Base-by-base conservation (phyloP, 176 grass and related monocot species). In the Avena insularis region DNA sequence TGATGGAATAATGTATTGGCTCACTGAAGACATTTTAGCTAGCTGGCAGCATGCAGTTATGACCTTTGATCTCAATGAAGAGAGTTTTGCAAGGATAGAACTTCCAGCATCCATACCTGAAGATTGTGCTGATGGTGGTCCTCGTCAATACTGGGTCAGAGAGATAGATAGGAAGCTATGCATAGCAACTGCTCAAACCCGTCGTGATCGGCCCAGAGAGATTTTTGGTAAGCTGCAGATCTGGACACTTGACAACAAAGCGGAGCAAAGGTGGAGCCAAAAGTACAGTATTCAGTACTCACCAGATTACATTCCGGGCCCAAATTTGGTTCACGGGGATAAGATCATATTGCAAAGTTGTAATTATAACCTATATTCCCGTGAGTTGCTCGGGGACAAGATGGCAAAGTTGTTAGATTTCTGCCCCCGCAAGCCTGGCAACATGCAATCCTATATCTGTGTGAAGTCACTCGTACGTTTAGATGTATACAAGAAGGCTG, bases 1-100 rank as follows among this genome's bases (percentile, higher is more conserved):
- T 60, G 63, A 83, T 12, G 87, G 80, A 35, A 12, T 38, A 61
- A 71, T 79, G 87, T 83, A 83, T 83, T 88, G 87, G 80, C 13
- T 83, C 47, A 78, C 17, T 60, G 72, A 83, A 71, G 62, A 71
- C 12, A 19, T 1, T 13, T 23, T 7, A 55, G 40, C 9, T 48
- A 48, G 46, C 46, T 48, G 46, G 46, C 8, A 48, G 46, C 46
- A 48, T 48, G 46, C 46, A 23, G 51, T 83, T 83, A 19, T 88
- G 23, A 50, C 51, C 8, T 88, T 88, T 69, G 80, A 88, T 83
- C 80, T 88, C 50, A 29, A 12, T 12, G 50, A 9, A 60, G 73
- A 83, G 71, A 15, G 51, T 40, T 77, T 48, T 48, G 46, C 46
- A 48, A 48, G 46, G 46, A 48, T 48, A 48, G 46, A 48, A 48